phyloP scores from a whole-genome alignment of 495 filamentous ascomycete species.

The Hypoxylon fragiforme region DNA sequence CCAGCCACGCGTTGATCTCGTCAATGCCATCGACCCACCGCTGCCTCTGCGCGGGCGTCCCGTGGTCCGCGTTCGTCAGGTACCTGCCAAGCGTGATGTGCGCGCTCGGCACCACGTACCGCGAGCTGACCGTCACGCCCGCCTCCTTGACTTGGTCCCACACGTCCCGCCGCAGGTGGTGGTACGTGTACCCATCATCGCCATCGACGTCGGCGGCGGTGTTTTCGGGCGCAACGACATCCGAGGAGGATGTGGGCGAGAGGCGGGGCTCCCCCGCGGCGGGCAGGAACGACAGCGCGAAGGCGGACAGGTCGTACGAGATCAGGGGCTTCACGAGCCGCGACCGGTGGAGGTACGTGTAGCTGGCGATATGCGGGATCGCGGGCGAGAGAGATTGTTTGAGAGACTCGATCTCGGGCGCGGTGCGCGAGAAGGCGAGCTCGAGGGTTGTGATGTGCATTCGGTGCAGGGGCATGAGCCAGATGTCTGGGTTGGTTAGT shows the following conservation, averaged over 20 bases:
- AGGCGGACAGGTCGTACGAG: slow-evolving; percentile 79
- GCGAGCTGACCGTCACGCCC: slow-evolving; percentile 65
- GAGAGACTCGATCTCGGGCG: slow-evolving; percentile 62
- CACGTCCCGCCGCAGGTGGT: slow-evolving; percentile 83
- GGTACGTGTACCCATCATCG: slow-evolving; percentile 76
- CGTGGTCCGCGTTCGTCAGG: slow-evolving; percentile 58
- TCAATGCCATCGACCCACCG: slow-evolving; percentile 69
- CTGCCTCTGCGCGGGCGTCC: slow-evolving; percentile 52
- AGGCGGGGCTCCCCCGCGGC: slow-evolving; percentile 59
- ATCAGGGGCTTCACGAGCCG: slow-evolving; percentile 80
- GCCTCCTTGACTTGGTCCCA: slow-evolving; percentile 59
- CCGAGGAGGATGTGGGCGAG: slow-evolving; percentile 39
- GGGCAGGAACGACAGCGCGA: slow-evolving; percentile 85
- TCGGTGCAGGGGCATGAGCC: slow-evolving; percentile 75
- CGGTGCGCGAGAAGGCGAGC: slow-evolving; percentile 69
- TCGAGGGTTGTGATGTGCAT: slow-evolving; percentile 90
- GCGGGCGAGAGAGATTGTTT: slow-evolving; percentile 55
- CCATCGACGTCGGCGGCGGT: slow-evolving; percentile 11
- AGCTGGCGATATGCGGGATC: slow-evolving; percentile 59
- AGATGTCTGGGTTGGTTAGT: slow-evolving; percentile 60
- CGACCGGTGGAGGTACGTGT: slow-evolving; percentile 63
- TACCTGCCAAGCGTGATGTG: slow-evolving; percentile 89
- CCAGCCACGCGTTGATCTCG: slow-evolving; percentile 72
- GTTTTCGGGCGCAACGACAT: neutral
- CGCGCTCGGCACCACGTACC: slow-evolving; percentile 84